Evolutionary conservation across 257 asterid species (phyloP), one percentile per base, ranked within the genome.

Genomic region (Gardenia jasminoides): DNA sequence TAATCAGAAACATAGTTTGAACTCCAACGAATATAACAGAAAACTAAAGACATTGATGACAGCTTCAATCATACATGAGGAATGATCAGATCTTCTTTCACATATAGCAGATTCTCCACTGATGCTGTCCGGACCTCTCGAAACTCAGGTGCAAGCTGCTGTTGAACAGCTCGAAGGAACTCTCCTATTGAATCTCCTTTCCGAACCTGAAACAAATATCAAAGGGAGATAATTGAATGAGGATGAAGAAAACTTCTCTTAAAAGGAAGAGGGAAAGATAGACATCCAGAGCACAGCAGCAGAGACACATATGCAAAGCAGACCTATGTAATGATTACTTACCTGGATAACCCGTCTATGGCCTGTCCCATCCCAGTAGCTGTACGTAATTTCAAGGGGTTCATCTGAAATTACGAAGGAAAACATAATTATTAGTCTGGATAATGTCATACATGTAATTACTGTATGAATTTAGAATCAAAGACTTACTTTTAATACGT

Each of bases 301-400:
- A 67, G 75, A 66, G 68, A 56, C 54, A 36, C 28, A 19, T 43
- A 67, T 43, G 41, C 22, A 59, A 71, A 20, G 43, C 30, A 61
- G 41, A 77, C 17, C 36, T 20, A 33, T 39, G 3, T 15, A 52
- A 54, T 44, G 41, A 44, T 41, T 9, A 19, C 26, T 36, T 50
- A 91, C 98, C 97, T 92, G 97, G 80, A 92, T 85, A 73, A 83
- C 91, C 76, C 99, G 88, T 58, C 99, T 92, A 90, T 96, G 99
- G 79, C 99, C 98, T 70, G 95, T 91, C 83, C 99, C 99, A 79
- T 96, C 99, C 99, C 98, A 96, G 80, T 96, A 96, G 77, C 99
- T 96, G 90, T 93, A 96, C 62, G 99, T 96, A 85, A 96, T 96
- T 84, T 91, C 82, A 75, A 96, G 98, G 81, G 99, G 90, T 87